Evolutionary conservation across 2,329 filamentous ascomycete species (phyloP).

Genomic region (Trichophaea hybrida): DNA sequence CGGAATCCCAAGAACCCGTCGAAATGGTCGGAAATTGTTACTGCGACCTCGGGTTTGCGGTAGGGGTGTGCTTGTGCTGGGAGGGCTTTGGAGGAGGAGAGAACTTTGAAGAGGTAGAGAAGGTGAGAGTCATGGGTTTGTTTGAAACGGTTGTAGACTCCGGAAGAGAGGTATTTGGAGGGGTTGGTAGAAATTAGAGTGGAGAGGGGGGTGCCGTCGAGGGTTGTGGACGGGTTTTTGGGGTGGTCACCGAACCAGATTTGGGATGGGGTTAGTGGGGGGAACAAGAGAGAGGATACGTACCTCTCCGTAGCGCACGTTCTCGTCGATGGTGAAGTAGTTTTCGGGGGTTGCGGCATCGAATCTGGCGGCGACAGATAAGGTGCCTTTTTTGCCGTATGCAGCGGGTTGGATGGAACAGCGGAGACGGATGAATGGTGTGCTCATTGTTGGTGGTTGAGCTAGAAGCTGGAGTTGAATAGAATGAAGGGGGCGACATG

Average conservation of each 20-base stretch:
- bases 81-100: slow-evolving; percentile 61
- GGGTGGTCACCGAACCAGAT: slow-evolving; percentile 72
- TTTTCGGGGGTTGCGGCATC: slow-evolving; percentile 51
- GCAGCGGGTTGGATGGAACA: slow-evolving; percentile 46
- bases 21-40: slow-evolving; percentile 51
- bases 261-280: slow-evolving; percentile 21
- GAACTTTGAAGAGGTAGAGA: slow-evolving; percentile 60
- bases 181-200: slow-evolving; percentile 49
- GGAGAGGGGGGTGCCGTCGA: slow-evolving; percentile 48
- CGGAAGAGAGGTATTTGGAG: slow-evolving; percentile 48
- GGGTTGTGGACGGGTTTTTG: slow-evolving; percentile 49
- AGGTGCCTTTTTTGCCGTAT: slow-evolving; percentile 54
- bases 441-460: not conserved
- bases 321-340: slow-evolving; percentile 49
- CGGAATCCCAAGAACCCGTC: slow-evolving; percentile 67
- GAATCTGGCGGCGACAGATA: slow-evolving; percentile 51
- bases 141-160: slow-evolving; percentile 43
- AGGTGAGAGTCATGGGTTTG: slow-evolving; percentile 39
- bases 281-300: not conserved
- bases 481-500: no score
- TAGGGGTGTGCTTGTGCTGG: slow-evolving; percentile 63
- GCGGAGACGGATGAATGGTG: slow-evolving; percentile 35
- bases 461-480: no score
- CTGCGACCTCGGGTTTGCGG: slow-evolving; percentile 65
- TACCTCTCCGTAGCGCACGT: slow-evolving; percentile 48